A percentile compares a stretch with the other conserved stretches of the same genome.
Evolutionary conservation across 371 early-diverging fungal species (phyloP).

Genomic region (Lichtheimia ornata): DNA sequence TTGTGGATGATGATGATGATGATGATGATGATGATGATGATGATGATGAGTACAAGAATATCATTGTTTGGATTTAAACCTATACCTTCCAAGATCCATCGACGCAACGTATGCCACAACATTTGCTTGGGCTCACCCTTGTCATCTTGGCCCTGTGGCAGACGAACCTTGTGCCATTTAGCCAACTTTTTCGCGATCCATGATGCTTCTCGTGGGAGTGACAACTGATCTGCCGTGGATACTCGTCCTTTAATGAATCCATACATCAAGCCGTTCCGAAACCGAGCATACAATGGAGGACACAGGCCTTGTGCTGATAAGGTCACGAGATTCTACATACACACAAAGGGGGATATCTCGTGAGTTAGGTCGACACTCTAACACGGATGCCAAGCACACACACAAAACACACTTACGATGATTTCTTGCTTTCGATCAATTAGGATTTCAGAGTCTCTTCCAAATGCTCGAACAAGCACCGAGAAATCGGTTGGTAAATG

Average conservation of each 20-base stretch:
- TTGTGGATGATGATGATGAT: too few relatives aligned
- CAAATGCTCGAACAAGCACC: constrained; percentile 88
- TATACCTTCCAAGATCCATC: constrained; percentile 80
- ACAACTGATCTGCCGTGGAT: constrained; percentile 70
- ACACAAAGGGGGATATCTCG: neutral
- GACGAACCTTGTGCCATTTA: constrained; percentile 76
- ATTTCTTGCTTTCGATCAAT: constrained; percentile 92
- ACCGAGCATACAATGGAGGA: constrained; percentile 86
- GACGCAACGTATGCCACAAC: constrained; percentile 76
- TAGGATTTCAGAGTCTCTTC: constrained; percentile 80
- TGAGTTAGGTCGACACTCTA: too few relatives aligned
- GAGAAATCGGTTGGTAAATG: constrained; percentile 62
- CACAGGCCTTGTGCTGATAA: constrained; percentile 72
- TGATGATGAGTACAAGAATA: too few relatives aligned
- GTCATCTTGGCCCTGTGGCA: constrained; percentile 23
- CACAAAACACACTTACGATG: constrained; percentile 80
- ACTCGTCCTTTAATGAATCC: constrained; percentile 85
- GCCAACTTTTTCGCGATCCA: constrained; percentile 84
- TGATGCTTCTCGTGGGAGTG: constrained; percentile 63
- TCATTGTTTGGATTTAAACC: neutral
- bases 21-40: too few relatives aligned
- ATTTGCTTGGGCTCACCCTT: constrained; percentile 40
- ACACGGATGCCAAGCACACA: neutral
- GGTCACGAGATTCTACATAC: constrained; percentile 79
- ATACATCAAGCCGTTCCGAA: constrained; percentile 88